Evolutionary conservation across 768 basidiomycete species (phyloP), one percentile per base, ranked within the genome.

Genomic region (Serpula lacrymans): DNA sequence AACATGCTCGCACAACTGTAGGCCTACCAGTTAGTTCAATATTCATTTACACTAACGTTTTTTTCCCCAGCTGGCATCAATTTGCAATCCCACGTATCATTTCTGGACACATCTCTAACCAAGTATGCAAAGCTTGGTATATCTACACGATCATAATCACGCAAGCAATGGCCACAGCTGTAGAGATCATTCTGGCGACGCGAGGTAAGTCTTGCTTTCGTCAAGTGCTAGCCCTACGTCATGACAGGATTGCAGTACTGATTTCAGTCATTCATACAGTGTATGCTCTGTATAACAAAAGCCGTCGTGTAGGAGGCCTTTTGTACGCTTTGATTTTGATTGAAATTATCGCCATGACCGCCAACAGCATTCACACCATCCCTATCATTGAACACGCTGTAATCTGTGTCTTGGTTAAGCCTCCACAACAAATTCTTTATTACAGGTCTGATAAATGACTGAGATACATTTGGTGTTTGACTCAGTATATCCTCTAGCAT

Each of bases 231-330:
- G 6, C 6, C n/a, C 6, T 33, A n/a, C 31, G 6, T 10, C 17
- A 36, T n/a, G 9, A 3, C 16, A 18, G n/a, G 10, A 22, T 10
- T 30, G 13, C 32, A 21, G n/a, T n/a, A n/a, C 10, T 35, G 16
- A 21, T 20, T 23, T 20, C 13, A 54, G 55, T 57, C 5, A n/a
- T n/a, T n/a, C n/a, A n/a, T n/a, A n/a, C n/a, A n/a, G n/a, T n/a
- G n/a, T 54, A 41, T 37, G 52, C 48, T 0, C 32, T 58, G 3
- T 76, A 68, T 43, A 64, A 70, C 41, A 63, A 60, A 12, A 62
- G 60, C 39, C 47, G 36, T 12, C 37, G 21, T 24, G 46, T 73
- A 27, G 56, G 52, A 11, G 24, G 48, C 18, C n/a, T 59, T 11
- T 52, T 67, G 12, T 47, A 41, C 4, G 23, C 48, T 6, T 48